These are phyloP conservation scores for Cryptosporidium meleagridis DNA, from an alignment of 169 alveolate species.

Conservation along the genomic window DNA sequence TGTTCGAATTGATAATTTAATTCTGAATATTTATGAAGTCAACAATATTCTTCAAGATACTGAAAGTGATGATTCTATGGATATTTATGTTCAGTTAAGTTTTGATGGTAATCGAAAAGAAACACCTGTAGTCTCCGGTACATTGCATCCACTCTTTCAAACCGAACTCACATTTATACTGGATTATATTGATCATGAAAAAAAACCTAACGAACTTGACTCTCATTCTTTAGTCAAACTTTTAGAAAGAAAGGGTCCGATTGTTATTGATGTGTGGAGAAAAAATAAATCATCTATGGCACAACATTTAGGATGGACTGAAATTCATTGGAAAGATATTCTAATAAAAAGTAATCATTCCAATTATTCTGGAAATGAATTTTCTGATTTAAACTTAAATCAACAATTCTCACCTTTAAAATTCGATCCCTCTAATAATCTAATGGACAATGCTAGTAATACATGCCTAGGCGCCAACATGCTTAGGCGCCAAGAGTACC, in stretches of 20 bases:
- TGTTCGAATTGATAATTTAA: slow-evolving; percentile 55
- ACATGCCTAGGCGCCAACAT: not conserved
- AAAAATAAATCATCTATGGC: slow-evolving; percentile 45
- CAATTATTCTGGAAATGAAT: not conserved
- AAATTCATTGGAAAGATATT: slow-evolving; percentile 68
- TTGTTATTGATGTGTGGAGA: slow-evolving; percentile 67
- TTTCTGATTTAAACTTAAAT: not conserved
- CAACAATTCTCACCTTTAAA: slow-evolving; percentile 34
- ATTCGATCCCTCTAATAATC: not conserved
- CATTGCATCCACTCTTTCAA: slow-evolving; percentile 67
- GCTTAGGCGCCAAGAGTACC: slow-evolving; percentile 42
- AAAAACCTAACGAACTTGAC: not conserved
- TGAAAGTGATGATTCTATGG: slow-evolving; percentile 61
- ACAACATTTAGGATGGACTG: slow-evolving; percentile 70
- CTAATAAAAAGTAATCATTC: slow-evolving; percentile 5
- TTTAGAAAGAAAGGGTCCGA: slow-evolving; percentile 61
- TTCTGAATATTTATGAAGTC: slow-evolving; percentile 25
- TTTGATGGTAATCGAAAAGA: slow-evolving; percentile 72
- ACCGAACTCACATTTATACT: slow-evolving; percentile 48
- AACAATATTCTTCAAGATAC: slow-evolving; percentile 48
- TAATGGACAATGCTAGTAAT: not conserved
- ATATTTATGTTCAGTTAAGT: slow-evolving; percentile 59
- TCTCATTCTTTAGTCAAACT: slow-evolving; percentile 26
- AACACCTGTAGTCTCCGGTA: slow-evolving; percentile 64
- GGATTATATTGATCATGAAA: slow-evolving; percentile 24